phyloP scores from a whole-genome alignment of 257 asterid genomes.

The Solanum paucissectum region DNA sequence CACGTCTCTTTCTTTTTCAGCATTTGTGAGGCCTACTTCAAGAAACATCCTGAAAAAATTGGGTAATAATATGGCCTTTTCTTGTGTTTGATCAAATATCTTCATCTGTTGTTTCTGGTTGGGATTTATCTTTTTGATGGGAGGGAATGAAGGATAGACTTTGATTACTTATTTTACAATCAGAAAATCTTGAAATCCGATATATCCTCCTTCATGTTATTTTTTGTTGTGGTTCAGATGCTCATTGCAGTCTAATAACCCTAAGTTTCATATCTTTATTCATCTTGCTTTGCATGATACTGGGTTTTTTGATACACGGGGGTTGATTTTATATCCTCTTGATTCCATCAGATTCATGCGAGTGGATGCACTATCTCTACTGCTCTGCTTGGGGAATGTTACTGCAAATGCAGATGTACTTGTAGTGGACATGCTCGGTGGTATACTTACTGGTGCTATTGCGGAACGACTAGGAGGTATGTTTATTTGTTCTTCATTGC shows the following conservation, averaged over 20 bases:
- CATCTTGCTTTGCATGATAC: not conserved
- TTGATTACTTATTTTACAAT: not conserved
- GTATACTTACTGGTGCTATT: constrained; percentile 70
- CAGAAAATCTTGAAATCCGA: not conserved
- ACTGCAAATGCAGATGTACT: constrained; percentile 72
- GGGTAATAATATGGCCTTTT: constrained; percentile 35
- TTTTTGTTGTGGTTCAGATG: not conserved
- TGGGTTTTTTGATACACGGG: not conserved
- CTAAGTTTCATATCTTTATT: not conserved
- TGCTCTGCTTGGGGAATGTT: constrained; percentile 80
- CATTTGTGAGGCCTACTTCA: constrained; percentile 93
- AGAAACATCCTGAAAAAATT: constrained; percentile 74
- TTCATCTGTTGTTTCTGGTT: not conserved
- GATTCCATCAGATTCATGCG: constrained; percentile 57
- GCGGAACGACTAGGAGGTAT: constrained; percentile 97
- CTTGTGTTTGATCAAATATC: not conserved
- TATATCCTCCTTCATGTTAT: not conserved
- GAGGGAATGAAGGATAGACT: not conserved
- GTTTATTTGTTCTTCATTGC: not conserved
- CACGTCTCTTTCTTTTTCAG: constrained; percentile 24
- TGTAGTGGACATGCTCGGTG: constrained; percentile 80
- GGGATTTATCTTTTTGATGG: not conserved
- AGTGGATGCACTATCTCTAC: constrained; percentile 73
- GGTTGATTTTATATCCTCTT: not conserved
- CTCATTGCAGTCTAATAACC: not conserved